Evolutionary conservation across 768 basidiomycete species (phyloP).

Genomic region (Rhodotorula babjevae): DNA sequence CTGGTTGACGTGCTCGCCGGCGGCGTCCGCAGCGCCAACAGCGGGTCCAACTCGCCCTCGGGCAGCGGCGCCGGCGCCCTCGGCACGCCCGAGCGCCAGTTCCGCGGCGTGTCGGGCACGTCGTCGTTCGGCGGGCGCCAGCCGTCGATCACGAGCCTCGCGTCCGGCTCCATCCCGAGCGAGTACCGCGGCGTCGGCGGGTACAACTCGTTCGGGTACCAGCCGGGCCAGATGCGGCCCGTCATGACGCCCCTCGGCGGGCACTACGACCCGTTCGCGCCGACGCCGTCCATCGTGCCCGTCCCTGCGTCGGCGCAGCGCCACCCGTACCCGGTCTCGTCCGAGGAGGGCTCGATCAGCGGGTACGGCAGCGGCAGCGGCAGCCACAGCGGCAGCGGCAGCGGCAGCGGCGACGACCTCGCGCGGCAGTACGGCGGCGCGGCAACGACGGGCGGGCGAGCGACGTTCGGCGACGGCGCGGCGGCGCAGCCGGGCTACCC

Average conservation of each 20-base stretch:
- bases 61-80: background rate
- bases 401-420: background rate
- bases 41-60: background rate
- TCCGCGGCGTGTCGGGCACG: background rate
- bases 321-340: background rate
- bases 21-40: slow-evolving; percentile 17
- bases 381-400: too few species aligned
- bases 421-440: background rate
- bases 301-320: slow-evolving; percentile 18
- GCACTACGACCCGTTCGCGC: slow-evolving; percentile 21
- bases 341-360: slow-evolving; percentile 5
- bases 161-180: slow-evolving; percentile 2
- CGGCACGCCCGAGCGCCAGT: background rate
- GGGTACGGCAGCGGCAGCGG: slow-evolving; percentile 9
- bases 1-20: slow-evolving; percentile 28
- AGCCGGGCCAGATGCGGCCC: slow-evolving; percentile 27
- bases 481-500: too few species aligned
- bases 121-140: slow-evolving; percentile 17
- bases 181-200: slow-evolving; percentile 27
- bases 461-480: too few species aligned
- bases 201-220: slow-evolving; percentile 26
- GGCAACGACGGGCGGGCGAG: too few species aligned
- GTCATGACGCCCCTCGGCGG: slow-evolving; percentile 14
- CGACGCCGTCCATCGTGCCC: slow-evolving; percentile 17
- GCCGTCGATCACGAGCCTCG: slow-evolving; percentile 14